Evolutionary conservation across 169 alveolate genomes (phyloP).

Genomic region (Plasmodium vinckei): DNA sequence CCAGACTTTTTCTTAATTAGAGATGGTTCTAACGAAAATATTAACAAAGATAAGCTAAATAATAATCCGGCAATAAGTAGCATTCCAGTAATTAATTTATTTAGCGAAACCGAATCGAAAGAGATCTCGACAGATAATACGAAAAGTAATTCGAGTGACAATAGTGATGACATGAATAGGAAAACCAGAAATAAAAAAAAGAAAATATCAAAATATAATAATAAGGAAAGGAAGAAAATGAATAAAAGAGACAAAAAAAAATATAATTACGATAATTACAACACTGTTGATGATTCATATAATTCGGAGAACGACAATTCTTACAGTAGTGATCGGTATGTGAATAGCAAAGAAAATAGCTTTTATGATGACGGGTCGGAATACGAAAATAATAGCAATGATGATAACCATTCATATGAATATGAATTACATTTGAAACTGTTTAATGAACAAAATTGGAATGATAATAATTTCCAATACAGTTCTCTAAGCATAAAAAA

Average conservation of each 20-base stretch:
- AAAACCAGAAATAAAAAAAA: slow-evolving; percentile 9
- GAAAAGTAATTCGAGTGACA: neutral
- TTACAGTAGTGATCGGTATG: slow-evolving; percentile 3
- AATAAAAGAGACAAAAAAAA: neutral
- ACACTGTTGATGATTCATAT: slow-evolving; percentile 1
- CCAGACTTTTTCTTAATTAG: too few species aligned
- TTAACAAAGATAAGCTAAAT: neutral
- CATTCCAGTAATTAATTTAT: neutral
- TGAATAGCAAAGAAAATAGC: neutral
- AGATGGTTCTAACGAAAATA: too few species aligned
- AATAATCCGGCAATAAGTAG: neutral
- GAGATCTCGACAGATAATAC: neutral
- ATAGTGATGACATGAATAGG: neutral
- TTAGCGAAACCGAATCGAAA: slow-evolving; percentile 24
- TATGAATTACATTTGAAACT: slow-evolving; percentile 53
- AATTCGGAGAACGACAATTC: neutral
- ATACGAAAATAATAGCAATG: slow-evolving; percentile 8
- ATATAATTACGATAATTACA: neutral
- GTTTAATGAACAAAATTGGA: slow-evolving; percentile 56
- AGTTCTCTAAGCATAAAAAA: slow-evolving; percentile 56
- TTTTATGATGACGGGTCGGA: slow-evolving; percentile 4
- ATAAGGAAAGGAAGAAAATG: neutral
- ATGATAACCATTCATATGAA: slow-evolving; percentile 25
- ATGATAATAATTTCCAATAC: slow-evolving; percentile 25
- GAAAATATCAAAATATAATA: slow-evolving; percentile 1